Evolutionary conservation across 768 basidiomycete species (phyloP), one percentile per base, ranked within the genome.

Genomic region (Psilocybe cubensis): DNA sequence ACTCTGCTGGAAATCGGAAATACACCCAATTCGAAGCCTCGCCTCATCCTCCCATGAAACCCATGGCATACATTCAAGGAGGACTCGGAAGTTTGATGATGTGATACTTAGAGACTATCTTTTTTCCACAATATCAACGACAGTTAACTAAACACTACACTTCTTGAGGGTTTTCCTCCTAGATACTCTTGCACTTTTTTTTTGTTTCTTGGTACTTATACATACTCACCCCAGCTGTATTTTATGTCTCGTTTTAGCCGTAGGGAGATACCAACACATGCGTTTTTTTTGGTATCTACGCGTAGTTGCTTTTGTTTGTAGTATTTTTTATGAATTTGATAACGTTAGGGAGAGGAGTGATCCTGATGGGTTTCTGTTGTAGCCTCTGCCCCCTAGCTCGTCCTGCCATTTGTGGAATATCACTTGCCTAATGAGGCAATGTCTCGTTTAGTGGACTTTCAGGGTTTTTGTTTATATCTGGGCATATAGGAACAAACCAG

Each of bases 21-120:
- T 95, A 94, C 71, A 78, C 80, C 54, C 89, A 91, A 65, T 98
- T 95, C 70, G 90, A 91, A 12, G 93, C 94, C 10, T 85, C 83
- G 46, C 86, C 89, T 29, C 95, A 97, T 76, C 95, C 95, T 21
- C 87, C 92, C 25, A 78, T 96, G 79, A 91, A 87, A 68, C 95
- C 95, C 9, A 97, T 97, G 95, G 94, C 94, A 2, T 96, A 94
- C 62, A 80, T 87, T 1, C 82, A 79, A 59, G 83, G 84, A 20
- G 87, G 88, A 8, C 70, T 93, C 53, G 80, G 83, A 14, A 85
- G 73, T 63, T 71, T 93, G 74, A 82, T 92, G 78, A 86, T 89
- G 88, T 88, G 41, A 21, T 44, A 21, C 8, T 4, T 1, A 14
- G 25, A 10, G 9, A 5, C 24, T 24, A 40, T 14, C 4, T 51